Conservation (phyloP, 148 eudicot genomes). For the Rhododendron kiyosumense region DNA sequence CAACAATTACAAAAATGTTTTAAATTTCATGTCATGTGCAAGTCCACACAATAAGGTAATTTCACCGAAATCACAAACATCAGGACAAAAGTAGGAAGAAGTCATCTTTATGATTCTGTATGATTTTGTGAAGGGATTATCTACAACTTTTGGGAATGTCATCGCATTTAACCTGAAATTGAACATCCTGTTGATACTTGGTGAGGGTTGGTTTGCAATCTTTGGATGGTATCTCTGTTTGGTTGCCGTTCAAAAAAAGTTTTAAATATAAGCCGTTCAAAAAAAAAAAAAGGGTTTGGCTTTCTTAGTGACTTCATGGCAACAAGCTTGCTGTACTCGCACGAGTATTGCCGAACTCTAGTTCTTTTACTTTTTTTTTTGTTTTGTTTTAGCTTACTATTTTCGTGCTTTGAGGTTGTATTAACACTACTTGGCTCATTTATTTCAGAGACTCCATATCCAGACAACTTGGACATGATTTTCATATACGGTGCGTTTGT, state of each 20-base stretch:
- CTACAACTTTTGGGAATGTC: not conserved
- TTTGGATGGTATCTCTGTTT: not conserved
- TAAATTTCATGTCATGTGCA: not conserved
- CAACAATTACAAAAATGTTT: not conserved
- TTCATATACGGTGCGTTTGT: constrained; percentile 71
- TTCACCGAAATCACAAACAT: no score
- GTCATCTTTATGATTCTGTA: not conserved
- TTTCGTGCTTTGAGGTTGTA: not conserved
- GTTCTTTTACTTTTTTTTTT: not conserved
- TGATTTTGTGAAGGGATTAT: not conserved
- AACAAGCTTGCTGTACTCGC: not conserved
- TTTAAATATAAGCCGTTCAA: no score
- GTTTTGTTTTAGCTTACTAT: not conserved
- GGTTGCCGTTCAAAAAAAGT: not conserved
- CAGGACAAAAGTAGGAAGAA: not conserved
- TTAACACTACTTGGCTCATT: not conserved
- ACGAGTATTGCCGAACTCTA: not conserved
- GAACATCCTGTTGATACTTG: not conserved
- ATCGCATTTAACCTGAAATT: not conserved
- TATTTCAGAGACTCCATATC: constrained; percentile 67
- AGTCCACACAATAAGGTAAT: not conserved
- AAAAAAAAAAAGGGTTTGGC: not conserved
- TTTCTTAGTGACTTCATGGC: not conserved
- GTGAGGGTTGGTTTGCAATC: not conserved
- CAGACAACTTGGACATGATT: constrained; percentile 47